These are phyloP conservation scores for Hanseniaspora mollemarum DNA, from an alignment of 805 yeast genomes.

Conservation along the genomic window DNA sequence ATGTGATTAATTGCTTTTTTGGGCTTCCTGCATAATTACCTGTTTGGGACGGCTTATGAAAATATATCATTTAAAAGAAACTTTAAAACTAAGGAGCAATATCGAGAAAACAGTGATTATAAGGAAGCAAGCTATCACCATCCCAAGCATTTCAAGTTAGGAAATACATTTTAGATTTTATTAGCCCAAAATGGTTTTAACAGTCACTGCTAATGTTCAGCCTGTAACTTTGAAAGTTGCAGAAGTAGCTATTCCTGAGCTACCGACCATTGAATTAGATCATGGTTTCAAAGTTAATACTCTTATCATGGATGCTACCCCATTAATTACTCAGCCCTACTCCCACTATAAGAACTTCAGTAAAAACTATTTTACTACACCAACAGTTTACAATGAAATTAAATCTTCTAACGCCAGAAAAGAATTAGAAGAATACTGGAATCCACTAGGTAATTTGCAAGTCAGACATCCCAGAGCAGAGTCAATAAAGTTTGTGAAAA, in stretches of 20 bases:
- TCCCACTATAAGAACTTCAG: conserved; percentile 63
- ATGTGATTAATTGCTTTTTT: no score
- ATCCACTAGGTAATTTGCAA: conserved; percentile 41
- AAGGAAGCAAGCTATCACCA: no score
- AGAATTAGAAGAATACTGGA: conserved; percentile 65
- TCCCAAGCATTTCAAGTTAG: no score
- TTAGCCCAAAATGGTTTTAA: background rate
- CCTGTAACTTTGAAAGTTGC: background rate
- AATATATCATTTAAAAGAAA: no score
- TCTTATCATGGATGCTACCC: conserved; percentile 87
- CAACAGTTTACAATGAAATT: conserved; percentile 79
- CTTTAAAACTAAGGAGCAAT: no score
- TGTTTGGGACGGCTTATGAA: no score
- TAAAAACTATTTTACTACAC: conserved; percentile 68
- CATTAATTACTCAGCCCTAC: conserved; percentile 76
- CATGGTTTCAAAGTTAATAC: conserved; percentile 35
- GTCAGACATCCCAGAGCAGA: conserved; percentile 67
- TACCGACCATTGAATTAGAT: conserved; percentile 17
- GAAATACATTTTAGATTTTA: background rate
- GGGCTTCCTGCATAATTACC: no score
- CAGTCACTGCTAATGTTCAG: conserved; percentile 6
- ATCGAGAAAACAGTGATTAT: no score
- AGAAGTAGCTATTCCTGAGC: conserved; percentile 1
- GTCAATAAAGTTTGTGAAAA: conserved; percentile 52
- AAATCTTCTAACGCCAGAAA: conserved; percentile 74